phyloP scores from a whole-genome alignment of 73 alveolate species.

The Loxodes magnus region DNA sequence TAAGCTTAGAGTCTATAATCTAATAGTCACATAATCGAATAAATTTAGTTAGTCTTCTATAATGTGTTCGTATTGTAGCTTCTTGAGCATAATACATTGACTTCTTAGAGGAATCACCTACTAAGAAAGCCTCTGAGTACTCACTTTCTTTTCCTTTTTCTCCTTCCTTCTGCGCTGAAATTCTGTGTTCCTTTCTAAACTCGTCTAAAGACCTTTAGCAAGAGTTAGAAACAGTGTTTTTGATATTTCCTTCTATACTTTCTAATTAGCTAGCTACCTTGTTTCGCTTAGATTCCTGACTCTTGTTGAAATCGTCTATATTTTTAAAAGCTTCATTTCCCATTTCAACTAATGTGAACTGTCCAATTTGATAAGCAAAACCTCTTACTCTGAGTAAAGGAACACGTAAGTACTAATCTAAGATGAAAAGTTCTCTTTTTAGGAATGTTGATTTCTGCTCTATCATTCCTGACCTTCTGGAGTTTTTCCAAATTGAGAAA shows the following conservation, averaged over 20 bases:
- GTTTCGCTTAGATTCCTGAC: conserved; percentile 37
- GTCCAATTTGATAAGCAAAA: conserved; percentile 30
- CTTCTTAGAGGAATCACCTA: conserved; percentile 76
- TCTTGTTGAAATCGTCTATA: conserved; percentile 34
- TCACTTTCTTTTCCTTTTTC: conserved; percentile 44
- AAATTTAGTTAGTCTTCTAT: conserved; percentile 77
- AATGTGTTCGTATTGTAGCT: conserved; percentile 92
- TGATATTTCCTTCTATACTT: conserved; percentile 41
- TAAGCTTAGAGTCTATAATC: conserved; percentile 77
- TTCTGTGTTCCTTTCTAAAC: conserved; percentile 60
- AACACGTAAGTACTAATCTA: conserved; percentile 53
- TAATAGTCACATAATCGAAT: conserved; percentile 80
- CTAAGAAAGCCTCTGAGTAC: conserved; percentile 64
- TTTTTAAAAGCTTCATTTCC: conserved; percentile 36
- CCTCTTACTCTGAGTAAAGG: conserved; percentile 61
- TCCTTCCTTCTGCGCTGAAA: conserved; percentile 43
- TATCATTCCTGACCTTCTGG: conserved; percentile 63
- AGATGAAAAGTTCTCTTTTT: conserved; percentile 48
- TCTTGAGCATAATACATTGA: conserved; percentile 93
- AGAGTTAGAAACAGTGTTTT: conserved; percentile 30
- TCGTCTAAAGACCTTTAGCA: conserved; percentile 62
- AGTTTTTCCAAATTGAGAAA: conserved; percentile 71
- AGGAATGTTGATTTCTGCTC: conserved; percentile 45
- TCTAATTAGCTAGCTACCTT: conserved; percentile 34
- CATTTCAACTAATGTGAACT: conserved; percentile 53